These are phyloP conservation scores for Lablab purpureus DNA, from an alignment of 306 rosid species.

Conservation along the genomic window DNA sequence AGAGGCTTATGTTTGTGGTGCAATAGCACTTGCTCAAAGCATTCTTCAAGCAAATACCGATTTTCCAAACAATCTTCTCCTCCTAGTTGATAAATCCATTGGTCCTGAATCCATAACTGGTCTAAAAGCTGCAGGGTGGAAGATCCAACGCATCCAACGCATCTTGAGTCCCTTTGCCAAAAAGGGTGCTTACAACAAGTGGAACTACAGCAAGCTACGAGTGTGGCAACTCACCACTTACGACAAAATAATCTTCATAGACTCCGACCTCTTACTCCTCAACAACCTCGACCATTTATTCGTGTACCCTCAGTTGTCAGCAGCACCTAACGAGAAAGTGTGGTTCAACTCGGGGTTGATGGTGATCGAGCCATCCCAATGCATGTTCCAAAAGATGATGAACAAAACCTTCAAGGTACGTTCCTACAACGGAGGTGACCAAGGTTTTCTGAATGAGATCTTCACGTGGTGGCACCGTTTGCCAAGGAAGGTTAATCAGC, in stretches of 20 bases:
- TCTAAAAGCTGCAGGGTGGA: constrained; percentile 76
- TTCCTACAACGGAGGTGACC: constrained; percentile 87
- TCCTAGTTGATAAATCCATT: constrained; percentile 74
- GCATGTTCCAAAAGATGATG: constrained; percentile 73
- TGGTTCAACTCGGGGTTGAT: constrained; percentile 81
- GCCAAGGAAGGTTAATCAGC: constrained; percentile 55
- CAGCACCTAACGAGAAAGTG: constrained; percentile 55
- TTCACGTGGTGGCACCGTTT: constrained; percentile 94
- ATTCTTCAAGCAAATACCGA: constrained; percentile 43
- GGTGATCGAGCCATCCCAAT: constrained; percentile 79
- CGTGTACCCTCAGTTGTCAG: constrained; percentile 64
- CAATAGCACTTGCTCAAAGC: constrained; percentile 88
- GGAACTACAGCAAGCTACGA: constrained; percentile 91
- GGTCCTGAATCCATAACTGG: constrained; percentile 50
- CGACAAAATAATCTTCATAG: constrained; percentile 73
- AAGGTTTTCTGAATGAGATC: constrained; percentile 78
- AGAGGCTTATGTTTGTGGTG: constrained; percentile 88
- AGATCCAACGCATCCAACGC: constrained; percentile 57
- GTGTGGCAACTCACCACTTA: constrained; percentile 73
- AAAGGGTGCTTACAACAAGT: constrained; percentile 66
- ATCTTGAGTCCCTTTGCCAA: constrained; percentile 65
- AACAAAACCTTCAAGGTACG: constrained; percentile 39
- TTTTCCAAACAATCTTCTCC: constrained; percentile 59
- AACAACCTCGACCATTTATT: constrained; percentile 58
- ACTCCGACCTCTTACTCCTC: constrained; percentile 68